Base-by-base conservation (phyloP, 495 filamentous ascomycete species). In the Trypethelium eluteriae region DNA sequence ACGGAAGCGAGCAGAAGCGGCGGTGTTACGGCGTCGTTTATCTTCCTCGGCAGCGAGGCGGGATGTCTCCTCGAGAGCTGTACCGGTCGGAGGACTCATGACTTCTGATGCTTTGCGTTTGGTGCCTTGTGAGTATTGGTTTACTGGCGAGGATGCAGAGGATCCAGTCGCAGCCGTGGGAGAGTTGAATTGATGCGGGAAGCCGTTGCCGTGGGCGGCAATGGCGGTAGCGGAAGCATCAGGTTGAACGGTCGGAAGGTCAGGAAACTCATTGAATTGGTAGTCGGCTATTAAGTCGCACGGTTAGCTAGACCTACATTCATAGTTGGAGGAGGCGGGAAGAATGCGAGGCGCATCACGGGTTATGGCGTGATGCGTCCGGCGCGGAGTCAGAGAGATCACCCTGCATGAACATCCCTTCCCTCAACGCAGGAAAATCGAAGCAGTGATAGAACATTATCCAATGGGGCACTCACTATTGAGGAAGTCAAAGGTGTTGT, bases 1-100 rank as follows among this genome's bases (percentile, higher is more conserved):
- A 66, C 94, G 89, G 85, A 98, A 98, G 64, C 94, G 89, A 32
- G 94, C 94, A 62, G 85, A 89, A 50, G 94, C 94, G 44, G 94
- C 94, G 0, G 94, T 98, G 78, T 98, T 98, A 68, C 94, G 89
- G 57, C 93, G 87, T 11, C 94, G 90, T 76, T 97, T 97, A 77
- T 98, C 94, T 80, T 98, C 94, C 78, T 98, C 94, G 39, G 94
- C 93, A 16, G 91, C 92, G 14, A 86, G 70, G 41, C 91, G 84
- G 41, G 92, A 83, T 68, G 85, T 78, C 72, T 91, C 88, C 74
- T 91, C 88, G 67, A 86, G 81, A 70, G 76, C 81, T 2, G 80
- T 69, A 4, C 73, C 63, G 12, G 49, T 47, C 36, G 53, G 25
- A 34, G 53, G 53, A 34, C 11, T 36, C 53, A 59, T 62, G 39